Conservation (phyloP, 768 basidiomycete species). For the Pisolithus orientalis region DNA sequence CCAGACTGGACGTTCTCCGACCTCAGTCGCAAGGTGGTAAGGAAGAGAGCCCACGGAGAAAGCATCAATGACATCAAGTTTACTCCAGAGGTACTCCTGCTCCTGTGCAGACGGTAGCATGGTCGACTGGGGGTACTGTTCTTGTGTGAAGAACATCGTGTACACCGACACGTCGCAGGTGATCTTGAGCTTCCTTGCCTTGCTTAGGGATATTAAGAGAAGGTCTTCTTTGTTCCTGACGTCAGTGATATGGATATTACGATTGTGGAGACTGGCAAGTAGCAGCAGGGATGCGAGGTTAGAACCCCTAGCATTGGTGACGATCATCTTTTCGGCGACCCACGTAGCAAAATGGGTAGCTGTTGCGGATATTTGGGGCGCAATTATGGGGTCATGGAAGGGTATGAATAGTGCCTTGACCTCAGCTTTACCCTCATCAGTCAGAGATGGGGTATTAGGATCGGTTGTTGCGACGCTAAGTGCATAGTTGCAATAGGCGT, state of each 20-base stretch:
- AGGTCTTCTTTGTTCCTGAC: conserved; percentile 85
- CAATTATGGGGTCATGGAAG: conserved; percentile 44
- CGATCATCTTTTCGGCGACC: conserved; percentile 87
- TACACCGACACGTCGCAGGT: conserved; percentile 95
- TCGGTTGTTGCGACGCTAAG: conserved; percentile 72
- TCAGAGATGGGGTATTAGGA: conserved; percentile 54
- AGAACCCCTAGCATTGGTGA: conserved; percentile 89
- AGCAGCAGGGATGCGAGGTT: conserved; percentile 91
- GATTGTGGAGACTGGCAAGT: conserved; percentile 86
- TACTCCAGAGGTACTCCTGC: conserved; percentile 81
- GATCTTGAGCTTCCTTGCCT: conserved; percentile 87
- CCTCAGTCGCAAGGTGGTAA: conserved; percentile 62
- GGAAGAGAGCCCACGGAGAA: conserved; percentile 89
- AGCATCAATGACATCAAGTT: conserved; percentile 76
- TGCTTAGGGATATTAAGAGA: conserved; percentile 86
- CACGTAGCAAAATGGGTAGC: conserved; percentile 87
- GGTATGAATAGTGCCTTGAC: conserved; percentile 86
- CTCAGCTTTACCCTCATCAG: conserved; percentile 73
- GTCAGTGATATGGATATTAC: conserved; percentile 86
- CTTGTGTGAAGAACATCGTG: conserved; percentile 79
- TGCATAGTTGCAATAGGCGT: conserved; percentile 84
- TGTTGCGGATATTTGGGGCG: conserved; percentile 62
- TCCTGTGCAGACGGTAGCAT: conserved; percentile 69
- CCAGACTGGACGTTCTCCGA: conserved; percentile 55
- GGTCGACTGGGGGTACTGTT: conserved; percentile 60